A percentile compares a stretch with the other conserved stretches of the same genome.
Evolutionary conservation across 305 asterid genomes (phyloP).

Genomic region (Caryopteris hybrid): DNA sequence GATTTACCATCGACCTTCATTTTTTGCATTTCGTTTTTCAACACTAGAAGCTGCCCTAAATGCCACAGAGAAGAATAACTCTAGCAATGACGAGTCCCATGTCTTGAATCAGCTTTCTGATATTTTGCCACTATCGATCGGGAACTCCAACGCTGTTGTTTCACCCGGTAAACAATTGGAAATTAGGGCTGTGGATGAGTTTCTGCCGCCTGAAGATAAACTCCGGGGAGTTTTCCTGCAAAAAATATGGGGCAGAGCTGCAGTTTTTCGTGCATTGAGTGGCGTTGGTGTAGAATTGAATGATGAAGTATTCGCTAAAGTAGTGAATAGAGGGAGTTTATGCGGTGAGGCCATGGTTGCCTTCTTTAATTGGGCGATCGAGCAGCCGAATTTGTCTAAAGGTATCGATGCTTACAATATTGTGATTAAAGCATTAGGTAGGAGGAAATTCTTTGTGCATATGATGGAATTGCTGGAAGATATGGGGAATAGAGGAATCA

Average conservation of each 20-base stretch:
- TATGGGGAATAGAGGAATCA: conserved; percentile 42
- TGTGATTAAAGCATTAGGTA: conserved; percentile 64
- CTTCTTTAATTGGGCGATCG: conserved; percentile 72
- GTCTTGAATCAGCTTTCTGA: conserved; percentile 59
- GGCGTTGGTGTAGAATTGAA: conserved; percentile 47
- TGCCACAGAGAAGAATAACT: background rate
- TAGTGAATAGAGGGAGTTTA: conserved; percentile 58
- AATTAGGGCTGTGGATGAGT: conserved; percentile 37
- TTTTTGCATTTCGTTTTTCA: conserved; percentile 21
- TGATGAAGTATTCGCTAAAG: conserved; percentile 47
- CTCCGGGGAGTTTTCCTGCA: conserved; percentile 77
- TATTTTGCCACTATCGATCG: conserved; percentile 44
- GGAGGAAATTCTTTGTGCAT: conserved; percentile 57
- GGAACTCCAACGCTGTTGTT: conserved; percentile 10
- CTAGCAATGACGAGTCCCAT: conserved; percentile 39
- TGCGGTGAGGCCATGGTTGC: conserved; percentile 51
- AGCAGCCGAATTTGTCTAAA: conserved; percentile 33
- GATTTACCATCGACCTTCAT: conserved; percentile 4
- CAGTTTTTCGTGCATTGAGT: conserved; percentile 40
- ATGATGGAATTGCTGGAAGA: conserved; percentile 57
- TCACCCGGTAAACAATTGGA: conserved; percentile 17
- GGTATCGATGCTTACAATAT: conserved; percentile 33
- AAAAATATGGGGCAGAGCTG: conserved; percentile 43
- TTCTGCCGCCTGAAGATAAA: conserved; percentile 69
- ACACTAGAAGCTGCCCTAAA: conserved; percentile 20